Percentiles rank a stretch among this genome's conserved stretches.
Conservation (phyloP, 2,329 filamentous ascomycete species). For the Trichoderma sp. region DNA sequence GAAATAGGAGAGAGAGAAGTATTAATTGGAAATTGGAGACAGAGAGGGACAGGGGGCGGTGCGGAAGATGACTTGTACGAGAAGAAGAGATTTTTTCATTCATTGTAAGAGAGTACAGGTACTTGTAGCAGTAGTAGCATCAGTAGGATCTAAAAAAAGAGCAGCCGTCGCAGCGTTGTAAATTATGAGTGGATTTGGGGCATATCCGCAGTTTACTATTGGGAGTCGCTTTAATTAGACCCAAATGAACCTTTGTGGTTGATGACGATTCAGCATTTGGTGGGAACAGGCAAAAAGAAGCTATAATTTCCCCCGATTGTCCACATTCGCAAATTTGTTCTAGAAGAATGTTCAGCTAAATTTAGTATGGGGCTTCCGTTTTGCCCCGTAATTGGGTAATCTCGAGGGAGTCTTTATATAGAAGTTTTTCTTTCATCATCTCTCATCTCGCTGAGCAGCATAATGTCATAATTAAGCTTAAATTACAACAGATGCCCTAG, state of each 20-base stretch:
- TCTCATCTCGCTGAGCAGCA: neutral
- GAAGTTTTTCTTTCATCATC: neutral
- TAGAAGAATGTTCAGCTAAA: neutral
- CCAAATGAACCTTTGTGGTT: neutral
- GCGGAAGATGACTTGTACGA: neutral
- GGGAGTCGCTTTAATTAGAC: neutral
- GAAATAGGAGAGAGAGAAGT: neutral
- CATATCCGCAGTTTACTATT: neutral
- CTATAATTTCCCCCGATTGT: neutral
- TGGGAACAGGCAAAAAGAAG: neutral
- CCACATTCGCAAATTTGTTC: neutral
- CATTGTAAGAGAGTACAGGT: slow-evolving; percentile 4
- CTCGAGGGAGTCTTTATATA: neutral
- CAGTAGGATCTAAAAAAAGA: slow-evolving; percentile 8
- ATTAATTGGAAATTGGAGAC: neutral
- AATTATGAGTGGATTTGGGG: neutral
- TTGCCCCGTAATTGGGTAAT: neutral
- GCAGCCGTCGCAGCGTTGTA: neutral
- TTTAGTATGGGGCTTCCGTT: neutral
- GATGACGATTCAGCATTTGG: neutral
- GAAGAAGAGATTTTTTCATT: neutral
- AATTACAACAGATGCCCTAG: neutral
- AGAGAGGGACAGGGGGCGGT: neutral
- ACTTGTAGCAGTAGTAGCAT: neutral
- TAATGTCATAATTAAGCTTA: slow-evolving; percentile 4